A percentile compares a stretch with the other conserved stretches of the same genome.
phyloP scores from a whole-genome alignment of 768 basidiomycete species.

The Lentinula aciculospora region DNA sequence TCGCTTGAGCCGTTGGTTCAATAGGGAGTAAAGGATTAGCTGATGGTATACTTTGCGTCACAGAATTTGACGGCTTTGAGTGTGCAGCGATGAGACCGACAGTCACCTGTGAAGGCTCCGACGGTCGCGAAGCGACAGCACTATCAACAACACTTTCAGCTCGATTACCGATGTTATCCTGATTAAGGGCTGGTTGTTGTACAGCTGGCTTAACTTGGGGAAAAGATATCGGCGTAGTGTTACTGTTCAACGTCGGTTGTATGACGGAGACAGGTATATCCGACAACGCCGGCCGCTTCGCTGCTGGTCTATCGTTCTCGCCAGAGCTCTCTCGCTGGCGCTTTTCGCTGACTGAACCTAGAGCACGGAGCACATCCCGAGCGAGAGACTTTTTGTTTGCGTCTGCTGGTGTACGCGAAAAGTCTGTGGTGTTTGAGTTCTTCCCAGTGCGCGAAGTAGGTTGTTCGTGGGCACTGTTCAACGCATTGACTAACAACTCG shows the following conservation, averaged over 20 bases:
- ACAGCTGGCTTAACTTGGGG: neutral
- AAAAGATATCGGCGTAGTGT: neutral
- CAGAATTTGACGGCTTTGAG: neutral
- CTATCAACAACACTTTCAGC: neutral
- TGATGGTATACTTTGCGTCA: neutral
- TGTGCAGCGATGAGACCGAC: neutral
- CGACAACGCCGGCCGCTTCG: neutral
- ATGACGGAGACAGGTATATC: neutral
- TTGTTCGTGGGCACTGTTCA: neutral
- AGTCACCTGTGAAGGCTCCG: neutral
- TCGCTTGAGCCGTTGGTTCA: neutral
- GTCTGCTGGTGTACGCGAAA: constrained; percentile 24
- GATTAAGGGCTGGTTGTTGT: neutral
- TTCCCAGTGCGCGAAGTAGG: neutral
- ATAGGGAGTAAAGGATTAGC: neutral
- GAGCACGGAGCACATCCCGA: constrained; percentile 48
- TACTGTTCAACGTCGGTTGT: neutral
- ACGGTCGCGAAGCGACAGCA: neutral
- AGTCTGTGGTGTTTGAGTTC: neutral
- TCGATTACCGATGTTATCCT: neutral
- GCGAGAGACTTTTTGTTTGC: constrained; percentile 50
- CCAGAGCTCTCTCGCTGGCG: neutral
- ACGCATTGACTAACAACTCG: neutral
- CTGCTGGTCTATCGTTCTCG: neutral
- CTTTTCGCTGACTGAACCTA: constrained; percentile 22